Conservation (phyloP, 306 rosid genomes). For the Herpetospermum pedunculosum region DNA sequence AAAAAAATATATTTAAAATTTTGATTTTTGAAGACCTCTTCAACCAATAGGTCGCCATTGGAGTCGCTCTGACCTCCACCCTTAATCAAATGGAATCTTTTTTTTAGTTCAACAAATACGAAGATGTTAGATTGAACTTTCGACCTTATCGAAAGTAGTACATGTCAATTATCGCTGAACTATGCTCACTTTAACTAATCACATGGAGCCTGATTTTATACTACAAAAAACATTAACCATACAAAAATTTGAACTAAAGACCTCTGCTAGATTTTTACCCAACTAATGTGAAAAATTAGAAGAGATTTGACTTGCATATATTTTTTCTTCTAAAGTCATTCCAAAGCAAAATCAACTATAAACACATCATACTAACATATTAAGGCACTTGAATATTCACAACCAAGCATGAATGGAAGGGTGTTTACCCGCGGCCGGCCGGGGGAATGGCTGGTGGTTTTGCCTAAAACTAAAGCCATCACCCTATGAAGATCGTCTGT, state of each 20-base stretch:
- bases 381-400: neutral
- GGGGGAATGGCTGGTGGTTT: neutral
- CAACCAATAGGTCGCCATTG: neutral
- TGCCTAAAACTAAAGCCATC: neutral
- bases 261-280: neutral
- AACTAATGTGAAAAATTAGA: neutral
- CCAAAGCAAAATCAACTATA: neutral
- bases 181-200: too few relatives aligned
- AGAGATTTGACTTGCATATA: neutral
- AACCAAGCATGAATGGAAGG: constrained; percentile 5
- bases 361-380: neutral
- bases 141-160: too few relatives aligned
- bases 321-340: neutral
- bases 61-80: neutral
- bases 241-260: neutral
- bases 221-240: too few relatives aligned
- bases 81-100: neutral
- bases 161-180: too few relatives aligned
- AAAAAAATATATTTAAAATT: neutral
- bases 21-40: neutral
- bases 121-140: too few relatives aligned
- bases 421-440: neutral
- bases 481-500: constrained; percentile 12
- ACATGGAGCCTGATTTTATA: neutral
- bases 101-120: too few relatives aligned